Base-by-base conservation (phyloP, 805 yeast genomes). In the Isabelozyma gotoi region DNA sequence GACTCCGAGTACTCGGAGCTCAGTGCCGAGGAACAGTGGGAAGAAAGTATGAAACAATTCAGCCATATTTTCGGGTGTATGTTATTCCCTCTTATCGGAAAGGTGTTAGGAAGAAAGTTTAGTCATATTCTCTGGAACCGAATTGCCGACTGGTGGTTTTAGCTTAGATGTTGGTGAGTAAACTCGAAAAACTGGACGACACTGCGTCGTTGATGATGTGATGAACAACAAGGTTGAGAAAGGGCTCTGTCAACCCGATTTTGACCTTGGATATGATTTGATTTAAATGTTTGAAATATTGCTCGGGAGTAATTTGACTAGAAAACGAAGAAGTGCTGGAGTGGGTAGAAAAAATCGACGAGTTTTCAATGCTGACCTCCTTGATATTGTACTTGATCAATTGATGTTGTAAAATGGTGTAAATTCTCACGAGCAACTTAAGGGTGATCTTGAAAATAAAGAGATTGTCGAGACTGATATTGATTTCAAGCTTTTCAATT, bases 11-110 rank as follows among this genome's bases (percentile, higher is more conserved):
- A 40, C 19, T 33, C 4, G 4, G 31, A 36, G 12, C 50, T 71
- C 40, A 63, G 78, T 29, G 84, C 88, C 1, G 86, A 83, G 52
- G 73, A 80, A 50, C 88, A 85, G 53, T 85, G 90, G 90, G 86
- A 84, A 41, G 86, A 82, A 52, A 81, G 85, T 29, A 47, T 85
- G 38, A 65, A 67, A 36, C 90, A 85, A 59, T 56, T 85, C 43
- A 72, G 71, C 33, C 77, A 77, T n/a, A 70, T 84, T 29, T 61
- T 83, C 27, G 78, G 76, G 43, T 73, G 81, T 61, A 80, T 85
- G 11, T 53, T 85, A 29, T 65, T 85, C 41, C 94, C 94, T 2
- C 56, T 84, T 45, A 52, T 82, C 15, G 91, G 91, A 3, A 84
- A 82, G 58, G 71, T 80, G 35, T 49, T 85, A 38, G 94, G 94